Conservation (phyloP, 345 rosid genomes). For the Aegle marmelos region DNA sequence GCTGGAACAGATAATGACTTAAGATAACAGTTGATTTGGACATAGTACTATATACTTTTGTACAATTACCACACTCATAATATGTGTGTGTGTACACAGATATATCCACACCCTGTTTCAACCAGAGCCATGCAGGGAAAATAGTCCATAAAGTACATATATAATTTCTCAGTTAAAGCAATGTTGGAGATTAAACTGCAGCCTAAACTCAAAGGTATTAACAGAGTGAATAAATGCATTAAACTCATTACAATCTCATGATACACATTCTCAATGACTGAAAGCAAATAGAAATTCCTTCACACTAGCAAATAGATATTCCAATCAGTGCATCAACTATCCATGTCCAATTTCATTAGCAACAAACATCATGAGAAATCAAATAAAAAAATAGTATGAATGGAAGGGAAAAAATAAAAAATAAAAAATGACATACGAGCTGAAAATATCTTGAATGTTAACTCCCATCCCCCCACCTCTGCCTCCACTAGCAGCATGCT, state of each 20-base stretch:
- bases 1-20: neutral
- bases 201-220: neutral
- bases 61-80: neutral
- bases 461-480: slow-evolving; percentile 76
- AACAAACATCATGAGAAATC: neutral
- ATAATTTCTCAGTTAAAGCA: neutral
- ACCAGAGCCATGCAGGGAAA: neutral
- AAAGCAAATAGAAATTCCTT: neutral
- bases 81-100: neutral
- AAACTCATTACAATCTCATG: neutral
- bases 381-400: neutral
- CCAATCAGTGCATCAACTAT: neutral
- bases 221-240: neutral
- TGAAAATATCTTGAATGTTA: slow-evolving; percentile 59
- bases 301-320: neutral
- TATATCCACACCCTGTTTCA: neutral
- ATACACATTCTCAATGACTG: neutral
- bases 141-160: neutral
- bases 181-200: neutral
- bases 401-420: neutral
- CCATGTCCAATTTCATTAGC: neutral
- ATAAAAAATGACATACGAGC: slow-evolving; percentile 41
- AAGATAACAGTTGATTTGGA: neutral
- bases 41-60: neutral
- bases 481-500: slow-evolving; percentile 87